These are phyloP conservation scores for Botrytis paeoniae DNA, from an alignment of 2,329 filamentous ascomycete species.

Conservation along the genomic window DNA sequence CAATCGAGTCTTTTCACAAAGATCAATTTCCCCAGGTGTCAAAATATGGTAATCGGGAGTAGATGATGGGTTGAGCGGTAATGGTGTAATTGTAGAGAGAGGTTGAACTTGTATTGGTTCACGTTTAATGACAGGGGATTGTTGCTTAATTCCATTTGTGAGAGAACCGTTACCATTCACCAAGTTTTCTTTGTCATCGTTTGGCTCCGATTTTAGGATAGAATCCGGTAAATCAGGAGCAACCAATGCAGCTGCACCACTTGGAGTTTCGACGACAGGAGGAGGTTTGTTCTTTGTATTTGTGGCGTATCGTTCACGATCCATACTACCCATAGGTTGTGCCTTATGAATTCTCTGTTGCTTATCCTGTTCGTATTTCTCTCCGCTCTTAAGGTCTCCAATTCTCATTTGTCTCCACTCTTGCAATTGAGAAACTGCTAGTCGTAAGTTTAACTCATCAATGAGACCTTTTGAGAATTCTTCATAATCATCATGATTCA, in stretches of 20 bases:
- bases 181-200: constrained; percentile 43
- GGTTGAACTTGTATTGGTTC: constrained; percentile 51
- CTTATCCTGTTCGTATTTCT: constrained; percentile 93
- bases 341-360: constrained; percentile 66
- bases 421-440: constrained; percentile 86
- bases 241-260: constrained; percentile 73
- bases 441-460: constrained; percentile 85
- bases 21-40: constrained; percentile 75
- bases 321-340: constrained; percentile 75
- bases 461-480: constrained; percentile 79
- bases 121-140: constrained; percentile 41
- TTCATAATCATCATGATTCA: constrained; percentile 91
- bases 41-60: constrained; percentile 82
- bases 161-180: constrained; percentile 33
- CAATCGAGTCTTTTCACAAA: constrained; percentile 80
- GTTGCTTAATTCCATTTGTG: constrained; percentile 50
- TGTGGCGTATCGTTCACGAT: constrained; percentile 72
- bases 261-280: constrained; percentile 64
- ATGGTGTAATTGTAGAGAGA: constrained; percentile 44
- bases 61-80: constrained; percentile 50
- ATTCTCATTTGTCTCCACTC: constrained; percentile 89
- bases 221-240: constrained; percentile 66
- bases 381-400: constrained; percentile 77
- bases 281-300: constrained; percentile 64
- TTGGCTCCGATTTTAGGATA: constrained; percentile 39